phyloP scores from a whole-genome alignment of 495 filamentous ascomycete genomes.

The Clohesyomyces aquaticus region DNA sequence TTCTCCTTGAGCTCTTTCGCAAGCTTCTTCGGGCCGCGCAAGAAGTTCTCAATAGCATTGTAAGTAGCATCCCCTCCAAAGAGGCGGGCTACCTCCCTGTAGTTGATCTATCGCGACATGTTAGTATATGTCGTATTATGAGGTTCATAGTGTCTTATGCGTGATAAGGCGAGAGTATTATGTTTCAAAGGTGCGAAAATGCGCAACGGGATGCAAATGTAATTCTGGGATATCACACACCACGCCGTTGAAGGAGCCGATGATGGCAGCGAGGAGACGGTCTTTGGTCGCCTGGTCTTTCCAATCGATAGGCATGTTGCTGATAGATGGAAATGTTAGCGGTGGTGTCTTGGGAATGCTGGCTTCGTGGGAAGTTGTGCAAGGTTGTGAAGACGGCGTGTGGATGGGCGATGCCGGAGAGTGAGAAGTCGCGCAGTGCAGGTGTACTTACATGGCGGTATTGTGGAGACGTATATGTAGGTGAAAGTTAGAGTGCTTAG shows the following conservation, averaged over 20 bases:
- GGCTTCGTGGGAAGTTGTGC: background rate
- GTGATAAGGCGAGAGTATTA: background rate
- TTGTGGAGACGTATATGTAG: background rate
- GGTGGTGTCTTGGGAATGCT: conserved; percentile 2
- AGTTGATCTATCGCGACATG: conserved; percentile 29
- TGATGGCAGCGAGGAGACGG: conserved; percentile 35
- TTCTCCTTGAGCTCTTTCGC: conserved; percentile 18
- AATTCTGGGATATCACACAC: conserved; percentile 26
- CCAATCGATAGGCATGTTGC: conserved; percentile 35
- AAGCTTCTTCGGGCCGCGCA: conserved; percentile 25
- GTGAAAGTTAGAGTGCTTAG: background rate
- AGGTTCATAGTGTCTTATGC: too few relatives aligned
- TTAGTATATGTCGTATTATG: background rate
- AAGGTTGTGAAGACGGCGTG: background rate
- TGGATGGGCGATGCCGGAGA: background rate
- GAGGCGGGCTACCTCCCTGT: conserved; percentile 28
- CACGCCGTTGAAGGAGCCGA: conserved; percentile 17
- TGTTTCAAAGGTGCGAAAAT: too few relatives aligned
- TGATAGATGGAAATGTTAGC: background rate
- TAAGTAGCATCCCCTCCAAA: conserved; percentile 34
- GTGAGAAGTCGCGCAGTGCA: background rate
- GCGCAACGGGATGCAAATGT: too few relatives aligned
- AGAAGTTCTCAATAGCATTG: conserved; percentile 32
- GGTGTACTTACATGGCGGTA: background rate
- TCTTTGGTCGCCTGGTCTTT: conserved; percentile 16